A percentile compares a stretch with the other conserved stretches of the same genome.
Evolutionary conservation across 768 basidiomycete genomes (phyloP).

Genomic region (Mycena rebaudengoi): DNA sequence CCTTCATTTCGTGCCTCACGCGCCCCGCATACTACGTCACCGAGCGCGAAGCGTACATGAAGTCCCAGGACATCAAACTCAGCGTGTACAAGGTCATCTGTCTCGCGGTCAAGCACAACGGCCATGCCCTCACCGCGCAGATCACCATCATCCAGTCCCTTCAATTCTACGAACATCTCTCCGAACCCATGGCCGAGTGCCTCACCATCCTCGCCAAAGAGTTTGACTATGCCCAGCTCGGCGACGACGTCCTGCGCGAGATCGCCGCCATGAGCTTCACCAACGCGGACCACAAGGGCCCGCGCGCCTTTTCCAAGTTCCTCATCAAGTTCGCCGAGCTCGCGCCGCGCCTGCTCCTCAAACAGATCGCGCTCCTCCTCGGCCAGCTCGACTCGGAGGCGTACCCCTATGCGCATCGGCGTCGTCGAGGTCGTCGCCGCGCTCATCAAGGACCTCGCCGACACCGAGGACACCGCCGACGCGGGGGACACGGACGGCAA

Average conservation of each 20-base stretch:
- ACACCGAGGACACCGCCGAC: slow-evolving; percentile 57
- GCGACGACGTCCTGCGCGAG: slow-evolving; percentile 91
- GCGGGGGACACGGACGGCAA: too few relatives aligned
- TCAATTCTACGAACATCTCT: slow-evolving; percentile 93
- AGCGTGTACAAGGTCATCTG: slow-evolving; percentile 92
- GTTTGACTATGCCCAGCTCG: slow-evolving; percentile 88
- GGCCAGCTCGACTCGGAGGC: slow-evolving; percentile 94
- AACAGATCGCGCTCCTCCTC: slow-evolving; percentile 88
- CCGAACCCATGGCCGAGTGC: slow-evolving; percentile 94
- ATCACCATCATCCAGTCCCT: slow-evolving; percentile 91
- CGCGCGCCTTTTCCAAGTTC: slow-evolving; percentile 86
- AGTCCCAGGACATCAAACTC: slow-evolving; percentile 70
- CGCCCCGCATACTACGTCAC: slow-evolving; percentile 88
- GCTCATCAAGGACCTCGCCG: slow-evolving; percentile 83
- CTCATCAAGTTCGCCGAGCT: slow-evolving; percentile 83
- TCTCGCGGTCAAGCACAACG: slow-evolving; percentile 90
- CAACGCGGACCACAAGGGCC: slow-evolving; percentile 86
- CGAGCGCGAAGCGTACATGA: slow-evolving; percentile 91
- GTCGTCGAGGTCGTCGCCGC: slow-evolving; percentile 89
- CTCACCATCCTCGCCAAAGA: slow-evolving; percentile 81
- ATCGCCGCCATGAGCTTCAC: slow-evolving; percentile 81
- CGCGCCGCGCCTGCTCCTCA: slow-evolving; percentile 80
- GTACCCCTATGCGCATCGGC: slow-evolving; percentile 95
- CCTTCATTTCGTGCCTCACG: slow-evolving; percentile 87
- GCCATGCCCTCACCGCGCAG: slow-evolving; percentile 84